Percentiles rank a stretch among this genome's conserved stretches.
Conservation (phyloP, 148 eudicot species). For the Polygonum aviculare region DNA sequence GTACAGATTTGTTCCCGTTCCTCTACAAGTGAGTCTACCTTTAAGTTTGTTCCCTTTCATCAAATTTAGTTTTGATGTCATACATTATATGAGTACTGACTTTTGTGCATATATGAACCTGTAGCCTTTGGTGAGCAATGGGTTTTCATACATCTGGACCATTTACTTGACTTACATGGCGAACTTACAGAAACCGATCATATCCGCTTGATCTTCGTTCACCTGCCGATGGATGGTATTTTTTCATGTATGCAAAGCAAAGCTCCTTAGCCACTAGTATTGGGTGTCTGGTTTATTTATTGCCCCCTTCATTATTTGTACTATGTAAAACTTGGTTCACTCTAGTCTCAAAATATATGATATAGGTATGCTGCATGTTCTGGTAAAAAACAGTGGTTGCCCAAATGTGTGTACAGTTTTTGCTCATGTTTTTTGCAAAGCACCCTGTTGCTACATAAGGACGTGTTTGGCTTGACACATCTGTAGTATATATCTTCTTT, state of each 20-base stretch:
- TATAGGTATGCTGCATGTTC: background rate
- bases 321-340: background rate
- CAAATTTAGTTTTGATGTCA: background rate
- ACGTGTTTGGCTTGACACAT: too few relatives aligned
- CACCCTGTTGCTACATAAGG: background rate
- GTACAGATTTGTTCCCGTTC: constrained; percentile 80
- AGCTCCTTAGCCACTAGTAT: background rate
- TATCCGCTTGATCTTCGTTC: background rate
- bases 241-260: background rate
- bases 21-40: constrained; percentile 59
- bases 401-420: background rate
- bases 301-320: background rate
- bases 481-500: too few relatives aligned
- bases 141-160: constrained; percentile 83
- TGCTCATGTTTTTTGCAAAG: background rate
- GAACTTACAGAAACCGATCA: constrained; percentile 50
- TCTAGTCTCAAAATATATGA: background rate
- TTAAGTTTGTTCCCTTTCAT: background rate
- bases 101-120: background rate
- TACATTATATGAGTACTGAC: background rate
- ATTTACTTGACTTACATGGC: constrained; percentile 91
- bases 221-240: background rate
- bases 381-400: background rate
- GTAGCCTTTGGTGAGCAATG: constrained; percentile 85
- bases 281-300: background rate